Conservation (phyloP, 192 early-diverging fungal genomes). For the Coemansia sp. region DNA sequence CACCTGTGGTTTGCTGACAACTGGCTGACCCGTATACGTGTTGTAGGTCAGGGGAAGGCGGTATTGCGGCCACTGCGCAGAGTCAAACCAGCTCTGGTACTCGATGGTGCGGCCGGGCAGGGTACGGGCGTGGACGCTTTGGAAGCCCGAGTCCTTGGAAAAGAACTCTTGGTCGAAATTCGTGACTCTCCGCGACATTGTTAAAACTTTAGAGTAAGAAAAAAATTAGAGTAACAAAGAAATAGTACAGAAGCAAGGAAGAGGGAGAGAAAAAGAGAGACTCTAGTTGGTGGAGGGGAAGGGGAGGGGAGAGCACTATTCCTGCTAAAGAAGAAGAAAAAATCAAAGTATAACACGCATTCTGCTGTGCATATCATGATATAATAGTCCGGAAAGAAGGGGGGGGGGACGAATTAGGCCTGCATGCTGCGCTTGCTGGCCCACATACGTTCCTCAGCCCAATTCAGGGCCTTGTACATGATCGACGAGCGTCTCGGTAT, state of each 20-base stretch:
- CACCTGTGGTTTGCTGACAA: no score
- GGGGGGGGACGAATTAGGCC: neutral
- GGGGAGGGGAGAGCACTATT: neutral
- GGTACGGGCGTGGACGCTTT: conserved; percentile 26
- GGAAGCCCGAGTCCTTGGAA: conserved; percentile 27
- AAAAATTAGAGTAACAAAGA: neutral
- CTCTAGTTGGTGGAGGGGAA: no score
- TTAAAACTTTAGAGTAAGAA: neutral
- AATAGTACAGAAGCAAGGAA: neutral
- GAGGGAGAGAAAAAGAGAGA: neutral
- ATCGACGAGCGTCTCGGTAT: conserved; percentile 12
- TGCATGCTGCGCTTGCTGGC: neutral
- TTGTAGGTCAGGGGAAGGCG: conserved; percentile 7
- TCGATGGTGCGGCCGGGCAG: conserved; percentile 30
- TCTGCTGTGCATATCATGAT: neutral
- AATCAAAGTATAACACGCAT: neutral
- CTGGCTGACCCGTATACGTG: neutral
- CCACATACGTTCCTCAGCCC: conserved; percentile 19
- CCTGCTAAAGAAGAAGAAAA: no score
- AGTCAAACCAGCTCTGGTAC: conserved; percentile 18
- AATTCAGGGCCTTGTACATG: conserved; percentile 9
- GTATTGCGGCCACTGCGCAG: conserved; percentile 2
- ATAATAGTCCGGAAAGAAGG: neutral
- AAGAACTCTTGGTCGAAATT: conserved; percentile 50
- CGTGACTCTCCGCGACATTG: conserved; percentile 28